A percentile compares a stretch with the other conserved stretches of the same genome.
These are phyloP conservation scores for Phytophthora melonis DNA, from an alignment of 352 stramenopile species.

Conservation along the genomic window DNA sequence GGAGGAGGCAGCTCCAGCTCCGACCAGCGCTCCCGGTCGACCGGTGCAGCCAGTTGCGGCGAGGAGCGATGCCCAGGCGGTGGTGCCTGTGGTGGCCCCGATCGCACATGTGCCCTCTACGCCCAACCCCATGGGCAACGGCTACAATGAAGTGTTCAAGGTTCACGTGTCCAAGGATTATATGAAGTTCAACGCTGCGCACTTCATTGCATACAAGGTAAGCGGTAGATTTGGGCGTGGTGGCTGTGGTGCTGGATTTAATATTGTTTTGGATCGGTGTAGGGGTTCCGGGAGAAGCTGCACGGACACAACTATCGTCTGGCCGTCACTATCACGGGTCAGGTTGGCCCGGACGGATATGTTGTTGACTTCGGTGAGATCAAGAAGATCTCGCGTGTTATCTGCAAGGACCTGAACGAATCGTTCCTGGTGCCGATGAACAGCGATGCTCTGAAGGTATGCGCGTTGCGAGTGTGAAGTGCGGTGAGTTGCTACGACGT, in stretches of 20 bases:
- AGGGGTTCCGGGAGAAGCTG: slow-evolving; percentile 96
- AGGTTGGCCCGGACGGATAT: slow-evolving; percentile 94
- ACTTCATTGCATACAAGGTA: slow-evolving; percentile 92
- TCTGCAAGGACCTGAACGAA: slow-evolving; percentile 98
- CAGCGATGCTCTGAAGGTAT: slow-evolving; percentile 92
- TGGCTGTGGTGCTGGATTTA: slow-evolving; percentile 4
- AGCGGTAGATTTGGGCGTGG: not conserved
- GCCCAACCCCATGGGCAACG: slow-evolving; percentile 36
- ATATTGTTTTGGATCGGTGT: not conserved
- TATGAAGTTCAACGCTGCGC: slow-evolving; percentile 93
- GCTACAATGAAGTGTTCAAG: slow-evolving; percentile 85
- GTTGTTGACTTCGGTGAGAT: slow-evolving; percentile 98
- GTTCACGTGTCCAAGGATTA: slow-evolving; percentile 92
- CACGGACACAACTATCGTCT: slow-evolving; percentile 98
- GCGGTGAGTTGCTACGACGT: not conserved
- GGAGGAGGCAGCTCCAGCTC: slow-evolving; percentile 7
- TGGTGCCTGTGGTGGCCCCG: slow-evolving; percentile 10
- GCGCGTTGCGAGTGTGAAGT: not conserved
- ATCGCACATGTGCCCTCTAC: slow-evolving; percentile 2
- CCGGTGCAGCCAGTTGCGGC: not conserved
- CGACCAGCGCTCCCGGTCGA: not conserved
- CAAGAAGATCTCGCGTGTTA: slow-evolving; percentile 94
- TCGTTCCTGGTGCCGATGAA: slow-evolving; percentile 97
- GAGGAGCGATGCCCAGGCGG: slow-evolving; percentile 3
- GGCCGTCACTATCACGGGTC: slow-evolving; percentile 90